Base-by-base conservation (phyloP, 345 rosid species). In the Clarkia xantiana region DNA sequence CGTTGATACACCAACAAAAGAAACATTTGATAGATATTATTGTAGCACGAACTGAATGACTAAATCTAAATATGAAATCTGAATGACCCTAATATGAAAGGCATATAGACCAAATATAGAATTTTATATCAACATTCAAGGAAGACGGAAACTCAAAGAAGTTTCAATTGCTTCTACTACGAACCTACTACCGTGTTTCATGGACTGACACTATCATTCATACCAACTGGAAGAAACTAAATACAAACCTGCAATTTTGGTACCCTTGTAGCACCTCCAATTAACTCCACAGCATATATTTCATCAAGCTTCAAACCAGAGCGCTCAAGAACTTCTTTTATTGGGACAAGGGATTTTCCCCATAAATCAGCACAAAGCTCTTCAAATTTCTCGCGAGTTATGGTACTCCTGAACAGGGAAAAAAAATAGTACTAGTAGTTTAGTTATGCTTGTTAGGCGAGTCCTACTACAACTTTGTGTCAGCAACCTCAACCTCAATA, bases 241-340 rank as follows among this genome's bases (percentile, higher is more conserved):
- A 23, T 36, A 51, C 75, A 56, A 65, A 91, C 98, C 96, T 93
- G 95, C 76, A 93, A 78, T 70, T 93, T 93, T 55, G 99, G 99
- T 53, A 93, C 96, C 73, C 99, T 78, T 44, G 95, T 87, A 56
- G 95, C 96, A 47, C 99, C 99, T 62, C 99, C 99, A 36, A 93
- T 84, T 47, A 93, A 68, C 60, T 93, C 99, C 47, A 87, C 90
- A 3, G 95, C 99, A 75, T 65, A 71, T 62, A 87, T 67, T 49
- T 93, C 96, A 55, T 79, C 84, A 44, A 73, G 63, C 65, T 82
- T 75, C 59, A 87, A 43, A 44, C 87, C 95, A 23, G 99, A 82
- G 70, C 77, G 60, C 59, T 67, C 74, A 51, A 93, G 76, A 60
- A 93, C 75, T 53, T 93, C 90, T 64, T 75, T 82, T 20, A 87